Evolutionary conservation across 2,329 filamentous ascomycete species (phyloP).

Genomic region (Xylariaceae sp.): DNA sequence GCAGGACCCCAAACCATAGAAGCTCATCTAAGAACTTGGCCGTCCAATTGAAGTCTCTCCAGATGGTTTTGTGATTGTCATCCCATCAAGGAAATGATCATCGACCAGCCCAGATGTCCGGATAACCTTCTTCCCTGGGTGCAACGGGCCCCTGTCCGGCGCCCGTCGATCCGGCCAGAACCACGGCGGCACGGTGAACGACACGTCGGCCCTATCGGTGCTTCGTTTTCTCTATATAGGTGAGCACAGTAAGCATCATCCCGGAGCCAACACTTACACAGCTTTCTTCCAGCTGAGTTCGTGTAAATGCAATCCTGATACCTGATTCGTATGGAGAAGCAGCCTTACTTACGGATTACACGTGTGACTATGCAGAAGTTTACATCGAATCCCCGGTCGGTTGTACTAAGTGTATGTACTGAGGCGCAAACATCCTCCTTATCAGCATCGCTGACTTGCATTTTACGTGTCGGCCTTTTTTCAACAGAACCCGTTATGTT

Average conservation of each 20-base stretch:
- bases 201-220: constrained; percentile 19
- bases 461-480: constrained; percentile 7
- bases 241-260: constrained; percentile 3
- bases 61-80: background rate
- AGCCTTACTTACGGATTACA: constrained; percentile 21
- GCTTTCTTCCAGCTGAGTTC: background rate
- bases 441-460: constrained; percentile 22
- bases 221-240: constrained; percentile 13
- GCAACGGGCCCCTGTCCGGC: constrained; percentile 25
- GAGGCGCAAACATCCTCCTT: constrained; percentile 19
- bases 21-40: background rate
- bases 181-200: constrained; percentile 13
- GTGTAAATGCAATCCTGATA: background rate
- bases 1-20: background rate
- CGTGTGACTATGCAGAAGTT: background rate
- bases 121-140: constrained; percentile 30
- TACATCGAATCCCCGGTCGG: constrained; percentile 15
- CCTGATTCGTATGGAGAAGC: constrained; percentile 8
- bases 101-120: constrained; percentile 28
- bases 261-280: background rate
- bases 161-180: constrained; percentile 24
- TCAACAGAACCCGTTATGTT: background rate
- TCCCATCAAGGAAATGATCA: constrained; percentile 22
- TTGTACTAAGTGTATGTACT: constrained; percentile 18
- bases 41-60: constrained; percentile 4